Percentiles rank a stretch among this genome's conserved stretches.
Evolutionary conservation across 805 yeast species (phyloP).

Genomic region (Wickerhamiella qilinensis): DNA sequence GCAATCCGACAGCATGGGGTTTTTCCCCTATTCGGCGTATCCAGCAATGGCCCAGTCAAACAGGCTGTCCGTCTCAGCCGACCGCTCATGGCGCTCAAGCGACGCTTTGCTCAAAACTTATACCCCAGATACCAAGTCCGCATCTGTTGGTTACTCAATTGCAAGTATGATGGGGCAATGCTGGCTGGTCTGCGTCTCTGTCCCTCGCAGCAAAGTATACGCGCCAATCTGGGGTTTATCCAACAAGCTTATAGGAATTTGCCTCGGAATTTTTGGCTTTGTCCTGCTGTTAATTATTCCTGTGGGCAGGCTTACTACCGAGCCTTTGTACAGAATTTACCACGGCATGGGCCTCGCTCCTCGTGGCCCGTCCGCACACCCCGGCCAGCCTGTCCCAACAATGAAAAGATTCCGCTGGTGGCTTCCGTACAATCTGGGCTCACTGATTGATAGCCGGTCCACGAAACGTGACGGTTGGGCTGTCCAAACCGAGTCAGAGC

Average conservation of each 20-base stretch:
- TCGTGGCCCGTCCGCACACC: not conserved
- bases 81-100: slow-evolving; percentile 4
- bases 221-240: slow-evolving; percentile 5
- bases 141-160: slow-evolving; percentile 14
- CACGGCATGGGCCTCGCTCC: slow-evolving; percentile 9
- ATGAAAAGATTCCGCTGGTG: not conserved
- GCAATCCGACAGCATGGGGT: not conserved
- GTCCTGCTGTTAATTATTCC: slow-evolving; percentile 8
- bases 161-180: slow-evolving; percentile 4
- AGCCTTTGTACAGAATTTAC: slow-evolving; percentile 11
- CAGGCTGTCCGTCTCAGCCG: no score
- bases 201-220: slow-evolving; percentile 5
- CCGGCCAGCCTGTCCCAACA: not conserved
- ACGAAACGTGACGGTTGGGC: not conserved
- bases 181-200: slow-evolving; percentile 10
- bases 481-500: not conserved
- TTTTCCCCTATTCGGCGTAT: slow-evolving; percentile 4
- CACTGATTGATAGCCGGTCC: not conserved
- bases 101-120: slow-evolving; percentile 9
- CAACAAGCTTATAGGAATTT: slow-evolving; percentile 9
- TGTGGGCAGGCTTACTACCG: slow-evolving; percentile 9
- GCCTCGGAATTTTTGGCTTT: slow-evolving; percentile 11
- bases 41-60: slow-evolving; percentile 8
- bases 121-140: slow-evolving; percentile 5
- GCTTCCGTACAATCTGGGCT: not conserved